Base-by-base conservation (phyloP, 2,329 filamentous ascomycete species). In the Ceratocystis lukuohia region DNA sequence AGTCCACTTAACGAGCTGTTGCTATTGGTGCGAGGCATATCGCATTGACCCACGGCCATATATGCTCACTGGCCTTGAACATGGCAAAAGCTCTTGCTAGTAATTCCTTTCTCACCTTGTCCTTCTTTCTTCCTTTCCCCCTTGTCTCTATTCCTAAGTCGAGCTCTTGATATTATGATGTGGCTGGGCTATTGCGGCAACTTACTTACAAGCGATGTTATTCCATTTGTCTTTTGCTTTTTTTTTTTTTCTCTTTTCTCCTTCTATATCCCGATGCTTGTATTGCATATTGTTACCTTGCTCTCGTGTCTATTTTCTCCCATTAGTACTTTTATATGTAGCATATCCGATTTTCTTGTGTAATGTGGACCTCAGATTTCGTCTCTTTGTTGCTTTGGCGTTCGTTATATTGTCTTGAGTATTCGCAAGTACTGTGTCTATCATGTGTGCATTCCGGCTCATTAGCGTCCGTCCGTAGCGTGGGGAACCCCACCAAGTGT, bases 241-340 rank as follows among this genome's bases (percentile, higher is more conserved):
- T 0, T 41, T 4, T 41, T 28, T 22, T 22, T 41, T 4, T 41
- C 10, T 41, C 37, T 57, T 57, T 57, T 57, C 17, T 25, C 50
- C 20, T 56, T 57, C 8, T 48, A 45, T 62, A 62, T 62, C 45
- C 61, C 61, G 30, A 62, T 62, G 41, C 61, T 25, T 62, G 41
- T 44, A 41, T 22, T 62, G 61, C 61, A 62, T 62, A 62, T 25
- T 46, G 41, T 37, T 22, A 8, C 10, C 41, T 64, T 53, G 12
- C 17, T 62, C 30, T 61, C 3, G 61, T 66, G 30, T 62, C 48
- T 62, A 46, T 20, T 50, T 53, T 65, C 45, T 41, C 22, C 4
- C 28, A 3, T 33, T 61, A n/a, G 30, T 59, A n/a, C 37, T 53
- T 57, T 46, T 37, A 50, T 50, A 41, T 41, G 22, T 50, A 57